These are phyloP conservation scores for Rhizodiscina lignyota DNA, from an alignment of 495 filamentous ascomycete species.

Conservation along the genomic window DNA sequence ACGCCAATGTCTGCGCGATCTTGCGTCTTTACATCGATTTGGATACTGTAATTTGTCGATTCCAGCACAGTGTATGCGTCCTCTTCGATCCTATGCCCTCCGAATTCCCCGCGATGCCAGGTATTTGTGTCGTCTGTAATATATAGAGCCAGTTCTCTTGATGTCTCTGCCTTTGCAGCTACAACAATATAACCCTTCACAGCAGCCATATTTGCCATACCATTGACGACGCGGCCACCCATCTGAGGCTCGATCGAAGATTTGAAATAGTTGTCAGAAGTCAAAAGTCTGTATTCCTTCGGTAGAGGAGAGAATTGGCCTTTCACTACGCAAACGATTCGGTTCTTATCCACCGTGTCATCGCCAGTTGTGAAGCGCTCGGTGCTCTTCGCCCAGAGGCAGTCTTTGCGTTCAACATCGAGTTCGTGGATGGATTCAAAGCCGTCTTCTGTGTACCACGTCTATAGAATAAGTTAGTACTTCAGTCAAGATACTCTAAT, in stretches of 20 bases:
- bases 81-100: slow-evolving; percentile 59
- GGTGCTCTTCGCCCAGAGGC: slow-evolving; percentile 68
- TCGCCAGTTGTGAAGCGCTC: slow-evolving; percentile 53
- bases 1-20: slow-evolving; percentile 52
- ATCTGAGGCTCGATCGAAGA: slow-evolving; percentile 52
- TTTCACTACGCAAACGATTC: slow-evolving; percentile 63
- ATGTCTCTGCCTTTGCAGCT: slow-evolving; percentile 59
- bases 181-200: slow-evolving; percentile 78
- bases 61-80: slow-evolving; percentile 88
- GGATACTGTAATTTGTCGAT: slow-evolving; percentile 91
- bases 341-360: slow-evolving; percentile 37
- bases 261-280: slow-evolving; percentile 61
- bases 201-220: slow-evolving; percentile 56
- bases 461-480: slow-evolving; percentile 12
- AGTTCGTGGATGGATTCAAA: slow-evolving; percentile 54
- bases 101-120: slow-evolving; percentile 91
- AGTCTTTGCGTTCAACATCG: slow-evolving; percentile 46
- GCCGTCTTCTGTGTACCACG: slow-evolving; percentile 70
- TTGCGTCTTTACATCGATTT: slow-evolving; percentile 77
- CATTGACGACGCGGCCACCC: slow-evolving; percentile 52
- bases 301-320: slow-evolving; percentile 43
- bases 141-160: slow-evolving; percentile 78
- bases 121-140: slow-evolving; percentile 59
- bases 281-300: slow-evolving; percentile 54
- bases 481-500: not conserved